Percentiles rank a stretch among this genome's conserved stretches.
phyloP scores from a whole-genome alignment of 2,329 filamentous ascomycete genomes.

The Fusarium udum region DNA sequence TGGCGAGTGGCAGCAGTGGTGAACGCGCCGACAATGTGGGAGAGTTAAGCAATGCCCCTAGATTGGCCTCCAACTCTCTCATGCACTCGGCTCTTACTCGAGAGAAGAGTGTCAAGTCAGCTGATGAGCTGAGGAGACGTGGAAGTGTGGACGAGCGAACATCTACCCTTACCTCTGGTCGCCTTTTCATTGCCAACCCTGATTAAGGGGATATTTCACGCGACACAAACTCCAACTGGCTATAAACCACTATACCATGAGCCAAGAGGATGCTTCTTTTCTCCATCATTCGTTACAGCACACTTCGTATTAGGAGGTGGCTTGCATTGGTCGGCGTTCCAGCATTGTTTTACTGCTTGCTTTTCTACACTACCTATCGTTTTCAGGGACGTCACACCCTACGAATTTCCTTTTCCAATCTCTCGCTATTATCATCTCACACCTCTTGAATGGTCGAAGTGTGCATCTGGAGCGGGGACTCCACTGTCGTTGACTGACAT shows the following conservation, averaged over 20 bases:
- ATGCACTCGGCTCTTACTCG: conserved; percentile 67
- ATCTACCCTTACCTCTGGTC: conserved; percentile 75
- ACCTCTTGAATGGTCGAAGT: conserved; percentile 29
- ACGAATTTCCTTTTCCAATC: conserved; percentile 29
- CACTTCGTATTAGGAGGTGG: conserved; percentile 24
- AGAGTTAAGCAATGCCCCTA: conserved; percentile 60
- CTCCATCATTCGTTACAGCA: conserved; percentile 35
- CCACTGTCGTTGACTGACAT: conserved; percentile 36
- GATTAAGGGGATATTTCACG: conserved; percentile 58
- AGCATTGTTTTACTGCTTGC: conserved; percentile 39
- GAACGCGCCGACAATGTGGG: conserved; percentile 70
- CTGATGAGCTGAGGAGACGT: conserved; percentile 77
- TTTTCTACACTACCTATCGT: conserved; percentile 35
- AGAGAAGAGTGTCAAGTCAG: conserved; percentile 72
- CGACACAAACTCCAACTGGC: conserved; percentile 1
- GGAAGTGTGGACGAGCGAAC: conserved; percentile 87
- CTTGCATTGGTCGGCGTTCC: conserved; percentile 43
- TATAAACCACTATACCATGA: conserved; percentile 24
- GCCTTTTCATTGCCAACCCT: conserved; percentile 87
- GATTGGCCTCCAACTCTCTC: conserved; percentile 67
- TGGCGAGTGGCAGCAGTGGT: conserved; percentile 64
- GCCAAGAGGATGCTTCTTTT: conserved; percentile 22
- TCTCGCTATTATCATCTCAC: conserved; percentile 38
- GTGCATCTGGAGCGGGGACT: conserved; percentile 34
- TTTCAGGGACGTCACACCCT: conserved; percentile 42